Evolutionary conservation across 2,329 filamentous ascomycete genomes (phyloP), one percentile per base, ranked within the genome.

Genomic region (Alternaria ethzedia): DNA sequence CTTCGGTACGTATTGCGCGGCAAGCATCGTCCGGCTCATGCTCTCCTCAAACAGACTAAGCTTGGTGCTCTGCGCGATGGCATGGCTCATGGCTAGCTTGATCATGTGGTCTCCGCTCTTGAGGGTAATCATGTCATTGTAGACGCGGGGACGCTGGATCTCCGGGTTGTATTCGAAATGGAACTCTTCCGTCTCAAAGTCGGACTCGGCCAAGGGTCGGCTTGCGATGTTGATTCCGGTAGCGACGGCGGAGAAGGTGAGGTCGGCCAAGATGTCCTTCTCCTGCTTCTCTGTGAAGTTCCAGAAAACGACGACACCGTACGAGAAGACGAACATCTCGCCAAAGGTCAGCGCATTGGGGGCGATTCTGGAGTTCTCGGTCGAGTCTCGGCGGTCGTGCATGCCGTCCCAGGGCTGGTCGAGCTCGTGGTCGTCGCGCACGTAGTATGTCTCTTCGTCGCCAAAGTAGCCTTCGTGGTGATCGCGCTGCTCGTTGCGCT

Each of bases 51-150:
- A 99, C 78, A 96, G 93, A 76, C 91, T 96, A 44, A 99, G 84
- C 80, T 97, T 98, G 0, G 96, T 99, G 79, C 94, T 97, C 81
- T 99, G 96, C 1, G 94, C 94, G 71, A 99, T 97, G 41, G 94
- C 96, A 78, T 99, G 96, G 79, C 92, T 96, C 83, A 99, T 99
- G 32, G 95, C 94, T 15, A 99, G 86, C 82, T 98, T 98, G 78
- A 98, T 97, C 95, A 99, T 98, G 82, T 99, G 96, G 82, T 99
- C 96, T 43, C 93, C 90, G 64, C 93, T 96, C 66, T 96, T 87
- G 47, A 99, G 84, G 0, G 96, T 99, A 73, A 99, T 98, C 96
- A 99, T 99, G 80, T 99, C 96, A 81, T 99, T 98, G 83, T 96
- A 99, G 28, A 99, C 92, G 60, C 96, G 88, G 5, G 96, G 96